Base-by-base conservation (phyloP, 148 eudicot genomes). In the Heliamphora exappendiculata region DNA sequence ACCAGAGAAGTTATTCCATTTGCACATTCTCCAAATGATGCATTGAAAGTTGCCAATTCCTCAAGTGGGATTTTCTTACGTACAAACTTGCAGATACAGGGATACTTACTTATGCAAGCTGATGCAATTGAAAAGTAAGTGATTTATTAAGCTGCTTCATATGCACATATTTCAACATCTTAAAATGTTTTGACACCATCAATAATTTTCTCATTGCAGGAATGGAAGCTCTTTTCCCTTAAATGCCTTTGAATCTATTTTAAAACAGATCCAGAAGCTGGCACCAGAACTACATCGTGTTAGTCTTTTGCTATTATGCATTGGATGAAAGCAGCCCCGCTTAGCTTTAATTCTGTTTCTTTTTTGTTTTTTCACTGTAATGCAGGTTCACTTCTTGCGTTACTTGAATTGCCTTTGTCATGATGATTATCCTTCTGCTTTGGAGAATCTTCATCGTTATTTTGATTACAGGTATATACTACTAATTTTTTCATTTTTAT, bases 361-460 rank as follows among this genome's bases (percentile, higher is more conserved):
- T 73, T 39, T 66, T 45, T 34, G 57, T 53, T 53, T 37, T 75
- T 64, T 77, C 31, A 5, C 64, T 59, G 54, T 29, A 58, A 65
- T 79, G 72, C 86, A 94, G 98, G 97, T 91, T 82, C 99, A 95
- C 85, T 92, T 89, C 81, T 80, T 91, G 87, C 94, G 90, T 26
- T 92, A 95, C 82, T 86, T 92, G 83, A 92, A 92, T 85, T 88
- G 87, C 84, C 94, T 92, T 51, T 84, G 91, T 88, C 99, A 95
- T 75, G 93, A 91, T 59, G 97, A 95, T 84, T 92, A 91, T 83
- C 88, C 94, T 60, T 90, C 86, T 68, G 94, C 99, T 83, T 82
- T 92, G 86, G 99, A 95, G 82, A 95, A 92, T 86, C 94, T 95
- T 64, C 96, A 91, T 78, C 96, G 96, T n/a, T 95, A 95, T 85